phyloP scores from a whole-genome alignment of 139 green algal species.

The Micractinium conductrix region DNA sequence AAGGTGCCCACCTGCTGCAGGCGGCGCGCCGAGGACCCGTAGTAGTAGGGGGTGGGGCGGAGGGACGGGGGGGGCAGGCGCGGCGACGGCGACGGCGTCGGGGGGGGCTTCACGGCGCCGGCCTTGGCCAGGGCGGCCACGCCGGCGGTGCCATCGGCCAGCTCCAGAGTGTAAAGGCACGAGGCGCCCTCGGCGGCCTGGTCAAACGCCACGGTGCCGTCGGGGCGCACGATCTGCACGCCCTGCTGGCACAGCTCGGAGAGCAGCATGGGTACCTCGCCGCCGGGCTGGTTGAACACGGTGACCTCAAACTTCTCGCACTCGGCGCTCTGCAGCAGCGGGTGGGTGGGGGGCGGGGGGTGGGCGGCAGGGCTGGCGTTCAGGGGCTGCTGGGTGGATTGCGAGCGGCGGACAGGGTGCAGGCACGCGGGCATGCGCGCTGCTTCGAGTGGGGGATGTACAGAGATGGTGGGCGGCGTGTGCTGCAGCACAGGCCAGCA shows the following conservation, averaged over 20 bases:
- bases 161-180: slow-evolving; percentile 24
- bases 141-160: slow-evolving; percentile 8
- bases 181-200: slow-evolving; percentile 16
- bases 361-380: too few species aligned
- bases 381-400: too few species aligned
- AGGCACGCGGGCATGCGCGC: too few species aligned
- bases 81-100: not conserved
- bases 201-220: not conserved
- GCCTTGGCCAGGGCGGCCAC: not conserved
- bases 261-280: not conserved
- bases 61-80: not conserved
- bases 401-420: too few species aligned
- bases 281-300: not conserved
- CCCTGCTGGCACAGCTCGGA: slow-evolving; percentile 20
- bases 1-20: slow-evolving; percentile 10
- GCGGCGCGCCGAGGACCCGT: not conserved
- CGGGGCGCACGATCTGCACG: not conserved
- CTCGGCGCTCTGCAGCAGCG: not conserved
- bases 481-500: too few species aligned
- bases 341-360: not conserved
- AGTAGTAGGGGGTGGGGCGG: not conserved
- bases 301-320: slow-evolving; percentile 3
- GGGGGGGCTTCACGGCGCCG: not conserved
- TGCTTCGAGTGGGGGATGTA: too few species aligned
- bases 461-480: too few species aligned